These are phyloP conservation scores for Hordeum vulgare DNA, from an alignment of 176 grass and related monocot genomes.

Conservation along the genomic window DNA sequence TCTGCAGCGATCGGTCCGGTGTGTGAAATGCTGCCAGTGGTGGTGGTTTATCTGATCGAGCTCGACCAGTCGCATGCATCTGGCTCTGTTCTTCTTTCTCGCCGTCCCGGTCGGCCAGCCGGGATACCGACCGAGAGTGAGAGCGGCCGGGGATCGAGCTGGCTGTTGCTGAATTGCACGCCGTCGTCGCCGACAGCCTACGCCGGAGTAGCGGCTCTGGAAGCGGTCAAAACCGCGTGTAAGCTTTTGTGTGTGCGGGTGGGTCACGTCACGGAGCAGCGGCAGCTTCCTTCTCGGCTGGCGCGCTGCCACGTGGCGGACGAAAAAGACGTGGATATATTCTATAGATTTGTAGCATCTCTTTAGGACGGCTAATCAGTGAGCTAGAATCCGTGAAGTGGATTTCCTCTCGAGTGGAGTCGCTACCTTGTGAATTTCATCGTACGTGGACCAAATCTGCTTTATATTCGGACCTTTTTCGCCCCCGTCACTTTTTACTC, in stretches of 20 bases:
- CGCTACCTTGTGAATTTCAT: background rate
- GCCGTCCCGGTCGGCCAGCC: background rate
- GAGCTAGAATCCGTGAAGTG: background rate
- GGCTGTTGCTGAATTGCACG: conserved; percentile 23
- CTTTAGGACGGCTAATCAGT: background rate
- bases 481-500: background rate
- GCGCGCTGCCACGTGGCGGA: background rate
- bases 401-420: background rate
- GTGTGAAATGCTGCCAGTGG: background rate
- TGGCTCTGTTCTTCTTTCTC: background rate
- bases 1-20: conserved; percentile 14
- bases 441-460: conserved; percentile 10
- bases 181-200: conserved; percentile 26
- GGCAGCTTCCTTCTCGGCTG: background rate
- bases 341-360: background rate
- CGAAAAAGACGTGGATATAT: background rate
- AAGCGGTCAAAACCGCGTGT: background rate
- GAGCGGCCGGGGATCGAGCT: background rate
- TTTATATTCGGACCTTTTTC: background rate
- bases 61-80: background rate
- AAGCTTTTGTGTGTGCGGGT: background rate
- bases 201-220: background rate
- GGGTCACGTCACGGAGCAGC: background rate
- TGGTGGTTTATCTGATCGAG: background rate
- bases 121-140: background rate